Percentiles rank a stretch among this genome's conserved stretches.
Evolutionary conservation across 768 basidiomycete species (phyloP).

Genomic region (Steccherinum ochraceum): DNA sequence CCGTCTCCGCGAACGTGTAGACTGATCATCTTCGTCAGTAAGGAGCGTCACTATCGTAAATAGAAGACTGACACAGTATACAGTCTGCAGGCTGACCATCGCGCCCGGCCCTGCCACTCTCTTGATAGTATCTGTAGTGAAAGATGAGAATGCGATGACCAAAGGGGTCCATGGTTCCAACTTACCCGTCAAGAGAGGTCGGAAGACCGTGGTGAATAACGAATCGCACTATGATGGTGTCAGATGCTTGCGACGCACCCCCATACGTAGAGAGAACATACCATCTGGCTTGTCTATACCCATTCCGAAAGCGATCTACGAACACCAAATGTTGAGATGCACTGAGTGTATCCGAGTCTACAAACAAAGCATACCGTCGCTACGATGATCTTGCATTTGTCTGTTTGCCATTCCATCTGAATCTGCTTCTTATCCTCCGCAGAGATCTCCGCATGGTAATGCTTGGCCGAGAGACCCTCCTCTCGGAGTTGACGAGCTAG

Average conservation of each 20-base stretch:
- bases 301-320: constrained; percentile 94
- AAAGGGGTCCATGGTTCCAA: constrained; percentile 3
- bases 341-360: too few relatives aligned
- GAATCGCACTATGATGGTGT: constrained; percentile 61
- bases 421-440: constrained; percentile 53
- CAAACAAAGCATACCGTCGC: constrained; percentile 62
- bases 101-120: constrained; percentile 94
- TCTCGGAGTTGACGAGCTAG: constrained; percentile 64
- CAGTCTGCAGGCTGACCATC: constrained; percentile 84
- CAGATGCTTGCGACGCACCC: too few relatives aligned
- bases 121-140: constrained; percentile 73
- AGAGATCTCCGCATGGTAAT: constrained; percentile 83
- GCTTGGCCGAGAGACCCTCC: constrained; percentile 55
- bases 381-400: constrained; percentile 74
- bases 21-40: constrained; percentile 34
- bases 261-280: too few relatives aligned
- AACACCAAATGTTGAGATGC: constrained; percentile 4
- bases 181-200: constrained; percentile 76
- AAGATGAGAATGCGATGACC: constrained; percentile 4
- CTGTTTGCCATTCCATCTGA: constrained; percentile 70
- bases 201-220: constrained; percentile 88
- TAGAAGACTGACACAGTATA: constrained; percentile 61
- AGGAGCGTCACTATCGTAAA: neutral
- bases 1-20: constrained; percentile 57
- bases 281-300: constrained; percentile 87